These are phyloP conservation scores for Mucor saturninus DNA, from an alignment of 371 early-diverging fungal genomes.

Conservation along the genomic window DNA sequence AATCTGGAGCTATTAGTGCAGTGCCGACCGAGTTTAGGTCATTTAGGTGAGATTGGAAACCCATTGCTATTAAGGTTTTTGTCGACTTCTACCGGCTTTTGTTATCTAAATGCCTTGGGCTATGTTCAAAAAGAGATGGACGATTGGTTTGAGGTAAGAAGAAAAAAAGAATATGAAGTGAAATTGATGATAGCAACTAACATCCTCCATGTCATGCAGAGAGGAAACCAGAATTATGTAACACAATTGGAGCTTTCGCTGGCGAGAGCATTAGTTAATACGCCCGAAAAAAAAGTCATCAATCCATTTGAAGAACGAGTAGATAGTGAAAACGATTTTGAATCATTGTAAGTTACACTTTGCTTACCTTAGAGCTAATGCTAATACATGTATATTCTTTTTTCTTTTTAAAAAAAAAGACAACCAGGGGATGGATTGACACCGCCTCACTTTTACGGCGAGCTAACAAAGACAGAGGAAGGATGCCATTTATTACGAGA, in stretches of 20 bases:
- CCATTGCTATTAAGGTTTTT: conserved; percentile 73
- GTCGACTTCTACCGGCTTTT: conserved; percentile 75
- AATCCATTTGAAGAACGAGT: conserved; percentile 58
- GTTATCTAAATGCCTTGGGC: conserved; percentile 70
- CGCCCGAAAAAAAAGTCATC: conserved; percentile 44
- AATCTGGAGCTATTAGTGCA: conserved; percentile 73
- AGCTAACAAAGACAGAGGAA: conserved; percentile 79
- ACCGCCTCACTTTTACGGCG: conserved; percentile 85
- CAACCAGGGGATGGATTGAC: conserved; percentile 58
- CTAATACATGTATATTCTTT: too few species aligned
- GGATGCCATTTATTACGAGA: conserved; percentile 71
- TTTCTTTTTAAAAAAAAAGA: conserved; percentile 18
- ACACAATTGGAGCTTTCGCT: conserved; percentile 78
- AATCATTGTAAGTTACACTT: conserved; percentile 32
- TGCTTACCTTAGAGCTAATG: too few species aligned
- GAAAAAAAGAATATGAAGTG: too few species aligned
- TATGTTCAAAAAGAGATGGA: conserved; percentile 83
- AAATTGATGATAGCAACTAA: conserved; percentile 42
- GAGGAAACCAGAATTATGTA: conserved; percentile 80
- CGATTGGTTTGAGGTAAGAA: conserved; percentile 80
- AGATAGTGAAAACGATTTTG: conserved; percentile 54
- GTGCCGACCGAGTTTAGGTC: conserved; percentile 74
- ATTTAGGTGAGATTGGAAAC: conserved; percentile 74
- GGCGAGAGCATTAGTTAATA: conserved; percentile 63
- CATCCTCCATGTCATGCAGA: too few species aligned